Base-by-base conservation (phyloP, 371 early-diverging fungal species). In the Lichtheimia ornata region DNA sequence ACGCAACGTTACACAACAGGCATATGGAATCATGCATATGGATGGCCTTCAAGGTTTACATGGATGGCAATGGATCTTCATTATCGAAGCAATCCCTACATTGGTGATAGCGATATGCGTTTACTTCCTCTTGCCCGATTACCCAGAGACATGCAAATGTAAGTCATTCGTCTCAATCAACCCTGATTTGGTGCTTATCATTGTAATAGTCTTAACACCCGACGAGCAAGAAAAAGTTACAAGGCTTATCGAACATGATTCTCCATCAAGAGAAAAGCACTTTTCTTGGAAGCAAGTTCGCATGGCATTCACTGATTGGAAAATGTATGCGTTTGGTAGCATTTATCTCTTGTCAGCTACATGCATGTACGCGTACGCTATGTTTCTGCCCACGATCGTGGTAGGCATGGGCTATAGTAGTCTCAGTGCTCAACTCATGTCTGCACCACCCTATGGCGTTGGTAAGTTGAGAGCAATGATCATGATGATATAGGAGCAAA, bases 321-420 rank as follows among this genome's bases (percentile, higher is more conserved):
- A 79, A 60, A 85, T 84, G 0, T 87, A 81, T 53, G 81, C 81
- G 49, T 71, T 76, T 53, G 61, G 84, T 14, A 69, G 80, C 28
- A 87, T 85, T 59, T 75, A 87, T 50, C 84, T 88, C 52, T 43
- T 41, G 14, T 28, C 43, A 14, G 22, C 30, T 40, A 45, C 83
- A 5, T 88, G 88, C 3, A 80, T 87, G 24, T 84, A 86, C 64
- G 82, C 85, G 41, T 70, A 87, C 49, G 74, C 81, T 56, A 73
- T 87, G 18, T 93, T 88, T 64, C 67, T 90, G 51, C 88, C 92
- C 1, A 88, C 88, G 45, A 87, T 92, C 49, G 86, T 92, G 61
- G 73, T 74, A 30, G 76, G 82, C 13, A 79, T 89, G 72, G 91
- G 91, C 1, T 89, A 72, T 70, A 79, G 73, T 20, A 51, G 73